Evolutionary conservation across 805 yeast genomes (phyloP), one percentile per base, ranked within the genome.

Genomic region (Cyberlindnera veronae): DNA sequence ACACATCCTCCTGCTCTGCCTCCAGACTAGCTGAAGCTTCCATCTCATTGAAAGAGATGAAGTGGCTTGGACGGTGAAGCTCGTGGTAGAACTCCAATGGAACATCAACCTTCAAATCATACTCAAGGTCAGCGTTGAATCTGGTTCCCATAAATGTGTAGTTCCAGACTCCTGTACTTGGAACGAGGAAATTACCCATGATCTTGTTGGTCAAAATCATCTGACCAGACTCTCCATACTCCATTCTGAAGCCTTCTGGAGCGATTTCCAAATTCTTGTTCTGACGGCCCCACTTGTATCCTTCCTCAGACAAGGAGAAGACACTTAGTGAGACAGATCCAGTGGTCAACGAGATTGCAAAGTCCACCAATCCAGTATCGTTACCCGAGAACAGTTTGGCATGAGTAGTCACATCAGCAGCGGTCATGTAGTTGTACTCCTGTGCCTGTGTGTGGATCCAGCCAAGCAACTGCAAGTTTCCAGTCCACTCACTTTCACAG

Each of bases 381-480:
- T 56, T 54, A 12, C 63, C 59, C 3, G 60, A 52, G 15, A 72
- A 66, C 23, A 68, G 43, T 19, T 67, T 56, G 6, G 70, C 47
- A 40, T 80, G 84, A 0, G 78, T 73, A 2, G 84, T 71, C 13
- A 87, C 76, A 49, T 91, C 97, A 26, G 72, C 63, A 0, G 96
- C 79, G 6, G 84, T 67, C 66, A 90, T 72, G 37, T 71, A 68
- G 35, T 75, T 74, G 6, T 72, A 49, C 28, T 85, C 95, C 15
- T 75, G 76, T 1, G 83, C 71, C 58, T 83, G 88, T 0, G 97
- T 86, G 58, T 91, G 97, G n/a, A 93, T 74, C 95, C 96, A 86
- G 1, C 99, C 99, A 14, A 93, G 61, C 5, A 93, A 75, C 54
- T 88, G 90, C 26, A 87, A 60, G 2, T 76, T 84, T n/a, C 70